These are phyloP conservation scores for Hansenula sp. DNA, from an alignment of 1,139 yeast species.

Conservation along the genomic window DNA sequence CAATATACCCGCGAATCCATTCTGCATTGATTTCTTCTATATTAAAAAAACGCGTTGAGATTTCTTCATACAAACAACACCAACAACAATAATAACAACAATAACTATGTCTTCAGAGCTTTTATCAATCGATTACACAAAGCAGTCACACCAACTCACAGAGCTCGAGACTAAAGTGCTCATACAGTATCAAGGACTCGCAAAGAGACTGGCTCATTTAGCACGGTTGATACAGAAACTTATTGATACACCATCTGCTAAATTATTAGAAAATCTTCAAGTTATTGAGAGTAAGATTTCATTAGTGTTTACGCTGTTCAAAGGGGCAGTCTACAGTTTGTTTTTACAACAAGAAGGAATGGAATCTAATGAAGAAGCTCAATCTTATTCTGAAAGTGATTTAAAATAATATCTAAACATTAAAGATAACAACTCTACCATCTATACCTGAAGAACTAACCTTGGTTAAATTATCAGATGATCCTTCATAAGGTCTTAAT, in stretches of 20 bases:
- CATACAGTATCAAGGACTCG: constrained; percentile 44
- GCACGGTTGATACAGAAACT: constrained; percentile 15
- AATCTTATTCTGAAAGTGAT: constrained; percentile 12
- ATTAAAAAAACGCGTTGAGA: no score
- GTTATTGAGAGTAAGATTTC: constrained; percentile 61
- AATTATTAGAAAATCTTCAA: constrained; percentile 44
- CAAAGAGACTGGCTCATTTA: constrained; percentile 32
- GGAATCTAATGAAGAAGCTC: constrained; percentile 7
- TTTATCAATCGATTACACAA: constrained; percentile 26
- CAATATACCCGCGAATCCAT: no score
- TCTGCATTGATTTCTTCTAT: no score
- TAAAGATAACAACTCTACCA: constrained; percentile 78
- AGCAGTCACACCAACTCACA: constrained; percentile 28
- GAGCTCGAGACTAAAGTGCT: constrained; percentile 39
- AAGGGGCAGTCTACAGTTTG: constrained; percentile 63
- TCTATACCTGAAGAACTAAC: constrained; percentile 81
- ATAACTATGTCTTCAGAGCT: constrained; percentile 8
- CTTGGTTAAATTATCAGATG: constrained; percentile 40
- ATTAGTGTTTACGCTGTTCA: constrained; percentile 59
- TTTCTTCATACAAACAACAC: neutral
- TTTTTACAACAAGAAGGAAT: constrained; percentile 37
- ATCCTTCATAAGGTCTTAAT: constrained; percentile 44
- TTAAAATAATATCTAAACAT: constrained; percentile 1
- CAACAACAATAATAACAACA: neutral
- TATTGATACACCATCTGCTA: constrained; percentile 20